phyloP scores from a whole-genome alignment of 2,329 filamentous ascomycete genomes.

The Phaeosphaeriaceae sp. region DNA sequence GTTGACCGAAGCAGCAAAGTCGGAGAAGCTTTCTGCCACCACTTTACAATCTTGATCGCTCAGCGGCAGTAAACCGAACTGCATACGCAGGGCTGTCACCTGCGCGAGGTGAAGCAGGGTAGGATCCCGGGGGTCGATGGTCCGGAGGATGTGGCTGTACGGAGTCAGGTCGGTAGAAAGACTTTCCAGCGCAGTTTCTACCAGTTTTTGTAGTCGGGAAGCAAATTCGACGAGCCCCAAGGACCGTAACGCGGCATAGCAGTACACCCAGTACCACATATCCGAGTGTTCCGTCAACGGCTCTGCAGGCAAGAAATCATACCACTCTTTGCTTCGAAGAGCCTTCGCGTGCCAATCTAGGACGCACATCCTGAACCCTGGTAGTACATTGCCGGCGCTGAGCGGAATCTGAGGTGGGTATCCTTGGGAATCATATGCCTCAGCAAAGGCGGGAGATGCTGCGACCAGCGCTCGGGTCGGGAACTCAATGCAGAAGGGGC shows the following conservation, averaged over 20 bases:
- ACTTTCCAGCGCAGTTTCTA: constrained; percentile 1
- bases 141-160: neutral
- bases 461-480: constrained; percentile 5
- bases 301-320: constrained; percentile 3
- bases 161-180: neutral
- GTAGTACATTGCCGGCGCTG: constrained; percentile 5
- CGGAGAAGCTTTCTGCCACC: neutral
- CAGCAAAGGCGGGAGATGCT: constrained; percentile 3
- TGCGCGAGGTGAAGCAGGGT: neutral
- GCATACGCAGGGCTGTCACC: neutral
- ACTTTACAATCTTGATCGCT: neutral
- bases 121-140: neutral
- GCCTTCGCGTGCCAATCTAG: constrained; percentile 10
- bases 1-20: neutral
- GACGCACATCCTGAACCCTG: constrained; percentile 12
- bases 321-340: constrained; percentile 1
- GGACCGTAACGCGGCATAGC: constrained; percentile 10
- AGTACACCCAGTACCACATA: constrained; percentile 15
- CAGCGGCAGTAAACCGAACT: neutral
- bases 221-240: constrained; percentile 11
- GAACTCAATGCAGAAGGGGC: constrained; percentile 9
- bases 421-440: neutral
- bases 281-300: constrained; percentile 8
- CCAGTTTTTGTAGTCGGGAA: constrained; percentile 2
- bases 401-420: neutral